Base-by-base conservation (phyloP, 208 protist genomes). In the Trypanosoma conorhini region DNA sequence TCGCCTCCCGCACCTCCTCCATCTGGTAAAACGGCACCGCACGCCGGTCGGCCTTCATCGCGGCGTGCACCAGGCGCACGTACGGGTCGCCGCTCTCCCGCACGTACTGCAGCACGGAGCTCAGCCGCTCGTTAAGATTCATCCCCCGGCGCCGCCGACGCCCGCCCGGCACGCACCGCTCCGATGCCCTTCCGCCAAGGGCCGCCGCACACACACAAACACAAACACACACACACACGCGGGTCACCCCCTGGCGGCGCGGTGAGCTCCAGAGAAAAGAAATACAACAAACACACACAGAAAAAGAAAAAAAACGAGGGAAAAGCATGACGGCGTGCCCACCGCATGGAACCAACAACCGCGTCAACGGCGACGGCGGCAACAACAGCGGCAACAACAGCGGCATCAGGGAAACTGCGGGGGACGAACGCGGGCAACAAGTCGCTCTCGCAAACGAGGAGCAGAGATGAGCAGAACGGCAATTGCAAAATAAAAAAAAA, bases 1-100 rank as follows among this genome's bases (percentile, higher is more conserved):
- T 67, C 17, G 73, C 73, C 58, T 73, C 67, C 22, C 65, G 56
- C 24, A 79, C 56, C 60, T 79, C 65, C 19, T 79, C 73, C 31
- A 66, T 38, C 50, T 79, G 73, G 44, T 74, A 79, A 42, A 61
- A 79, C 4, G 73, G 64, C 10, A 79, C 55, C 0, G 10, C 0
- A 5, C 31, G 28, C 24, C 19, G 17, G 40, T 61, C 59, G 0
- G 17, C 30, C 1, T 24, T 68, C 52, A 72, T 48, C 13, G 73
- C 65, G 1, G 22, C 33, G 15, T 55, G 24, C 5, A 74, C 67
- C 22, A 79, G 67, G 12, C 67, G 57, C 30, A 62, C 33, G 38
- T 74, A 79, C 5, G 73, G 73, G 46, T 79, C 48, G 0, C 4
- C 4, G 26, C n/a, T 51, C 5, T 79, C 65, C 31, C 55, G 59